A percentile compares a stretch with the other conserved stretches of the same genome.
Conservation (phyloP, 768 basidiomycete genomes). For the Lactarius hengduanensis region DNA sequence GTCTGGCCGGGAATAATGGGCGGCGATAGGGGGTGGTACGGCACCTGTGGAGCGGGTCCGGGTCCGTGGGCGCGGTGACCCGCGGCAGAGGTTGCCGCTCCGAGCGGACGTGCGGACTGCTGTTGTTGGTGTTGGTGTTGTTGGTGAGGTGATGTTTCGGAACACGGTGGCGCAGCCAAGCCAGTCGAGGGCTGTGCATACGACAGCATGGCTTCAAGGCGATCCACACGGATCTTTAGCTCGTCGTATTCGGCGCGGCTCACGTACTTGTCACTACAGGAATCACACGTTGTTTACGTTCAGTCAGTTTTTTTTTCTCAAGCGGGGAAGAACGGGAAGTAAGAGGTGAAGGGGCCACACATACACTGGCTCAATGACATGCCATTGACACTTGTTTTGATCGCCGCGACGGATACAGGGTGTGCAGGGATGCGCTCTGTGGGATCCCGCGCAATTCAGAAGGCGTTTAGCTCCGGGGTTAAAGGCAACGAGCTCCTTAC, state of each 20-base stretch:
- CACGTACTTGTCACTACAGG: conserved; percentile 72
- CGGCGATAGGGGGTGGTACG: conserved; percentile 22
- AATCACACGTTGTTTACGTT: conserved; percentile 16
- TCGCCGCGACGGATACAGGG: conserved; percentile 81
- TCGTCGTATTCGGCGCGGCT: conserved; percentile 75
- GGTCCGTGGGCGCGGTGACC: conserved; percentile 2
- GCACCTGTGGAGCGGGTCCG: conserved; percentile 9
- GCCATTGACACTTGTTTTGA: conserved; percentile 79
- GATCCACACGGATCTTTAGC: conserved; percentile 61
- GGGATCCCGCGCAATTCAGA: conserved; percentile 31
- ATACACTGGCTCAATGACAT: conserved; percentile 77
- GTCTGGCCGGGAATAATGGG: background rate
- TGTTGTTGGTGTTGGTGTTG: conserved; percentile 2
- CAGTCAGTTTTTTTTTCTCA: background rate
- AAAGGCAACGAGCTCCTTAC: conserved; percentile 38
- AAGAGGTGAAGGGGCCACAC: conserved; percentile 35
- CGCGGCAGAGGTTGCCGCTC: background rate
- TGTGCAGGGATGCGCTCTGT: conserved; percentile 75
- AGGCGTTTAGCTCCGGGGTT: conserved; percentile 16
- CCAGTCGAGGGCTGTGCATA: conserved; percentile 34
- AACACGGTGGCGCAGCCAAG: conserved; percentile 8
- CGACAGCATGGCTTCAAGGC: conserved; percentile 54
- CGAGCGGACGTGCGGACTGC: conserved; percentile 5
- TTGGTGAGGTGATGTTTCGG: conserved; percentile 9
- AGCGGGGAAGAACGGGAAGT: background rate